Conservation (phyloP, 208 protist species). For the Leishmania amazonensis region DNA sequence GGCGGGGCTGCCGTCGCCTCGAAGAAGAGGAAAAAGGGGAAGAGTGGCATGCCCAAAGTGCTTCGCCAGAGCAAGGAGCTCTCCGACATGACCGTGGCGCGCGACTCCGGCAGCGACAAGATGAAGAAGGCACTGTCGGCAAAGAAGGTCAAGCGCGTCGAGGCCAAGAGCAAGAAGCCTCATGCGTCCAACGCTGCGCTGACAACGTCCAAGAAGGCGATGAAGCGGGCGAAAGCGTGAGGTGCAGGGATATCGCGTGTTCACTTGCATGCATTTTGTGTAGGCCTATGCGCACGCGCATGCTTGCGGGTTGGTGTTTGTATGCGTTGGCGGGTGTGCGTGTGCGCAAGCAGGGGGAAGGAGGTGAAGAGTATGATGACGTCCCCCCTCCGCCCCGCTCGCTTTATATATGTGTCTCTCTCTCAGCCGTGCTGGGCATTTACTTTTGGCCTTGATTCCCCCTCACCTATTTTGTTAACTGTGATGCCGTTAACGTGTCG, state of each 20-base stretch:
- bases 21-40: constrained; percentile 13
- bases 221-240: constrained; percentile 8
- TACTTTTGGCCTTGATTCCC: not conserved
- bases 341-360: not conserved
- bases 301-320: not conserved
- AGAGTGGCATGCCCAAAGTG: constrained; percentile 26
- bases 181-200: not conserved
- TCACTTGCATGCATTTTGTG: not conserved
- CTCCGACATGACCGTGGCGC: not conserved
- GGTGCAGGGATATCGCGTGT: not conserved
- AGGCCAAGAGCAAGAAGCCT: not conserved
- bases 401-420: not conserved
- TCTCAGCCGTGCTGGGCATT: not conserved
- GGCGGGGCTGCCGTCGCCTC: not conserved
- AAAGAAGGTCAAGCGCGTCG: constrained; percentile 21
- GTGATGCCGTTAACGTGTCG: constrained; percentile 1
- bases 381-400: not conserved
- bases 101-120: constrained; percentile 7
- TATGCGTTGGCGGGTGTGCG: not conserved
- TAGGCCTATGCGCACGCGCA: not conserved
- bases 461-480: not conserved
- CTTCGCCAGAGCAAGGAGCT: constrained; percentile 40
- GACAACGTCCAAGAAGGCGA: not conserved
- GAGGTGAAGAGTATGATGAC: not conserved
- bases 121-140: constrained; percentile 17